These are phyloP conservation scores for Fraxinus greggii DNA, from an alignment of 305 asterid species.

Conservation along the genomic window DNA sequence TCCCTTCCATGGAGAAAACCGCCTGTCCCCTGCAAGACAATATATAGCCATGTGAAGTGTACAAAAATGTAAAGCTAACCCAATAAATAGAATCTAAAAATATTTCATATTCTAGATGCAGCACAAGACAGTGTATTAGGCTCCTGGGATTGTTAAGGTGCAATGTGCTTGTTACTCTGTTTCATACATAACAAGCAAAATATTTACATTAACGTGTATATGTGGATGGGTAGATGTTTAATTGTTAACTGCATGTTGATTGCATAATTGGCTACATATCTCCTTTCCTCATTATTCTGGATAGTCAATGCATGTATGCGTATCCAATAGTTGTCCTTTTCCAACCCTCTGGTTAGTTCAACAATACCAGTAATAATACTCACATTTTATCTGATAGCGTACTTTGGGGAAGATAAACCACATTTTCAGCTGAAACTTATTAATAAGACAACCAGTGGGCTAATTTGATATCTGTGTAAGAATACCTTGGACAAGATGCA, in stretches of 20 bases:
- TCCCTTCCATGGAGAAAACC: not conserved
- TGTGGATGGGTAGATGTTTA: not conserved
- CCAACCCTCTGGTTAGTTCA: not conserved
- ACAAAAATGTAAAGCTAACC: not conserved
- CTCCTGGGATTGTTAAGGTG: not conserved
- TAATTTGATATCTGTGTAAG: constrained; percentile 11
- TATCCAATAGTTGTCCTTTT: not conserved
- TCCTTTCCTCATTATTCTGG: not conserved
- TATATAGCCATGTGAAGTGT: not conserved
- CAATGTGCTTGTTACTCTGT: not conserved
- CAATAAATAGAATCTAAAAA: not conserved
- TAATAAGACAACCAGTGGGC: constrained; percentile 1
- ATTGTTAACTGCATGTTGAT: not conserved
- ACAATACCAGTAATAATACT: not conserved
- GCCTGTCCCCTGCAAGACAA: not conserved
- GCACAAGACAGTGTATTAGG: not conserved
- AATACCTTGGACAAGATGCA: constrained; percentile 98
- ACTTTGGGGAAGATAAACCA: not conserved
- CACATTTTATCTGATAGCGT: not conserved
- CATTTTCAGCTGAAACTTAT: constrained; percentile 10
- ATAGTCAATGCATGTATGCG: not conserved
- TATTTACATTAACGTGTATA: not conserved
- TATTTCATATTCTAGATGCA: not conserved
- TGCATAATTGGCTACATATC: not conserved
- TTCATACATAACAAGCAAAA: not conserved